phyloP scores from a whole-genome alignment of 495 filamentous ascomycete genomes.

The Aspergillus funiculosus region DNA sequence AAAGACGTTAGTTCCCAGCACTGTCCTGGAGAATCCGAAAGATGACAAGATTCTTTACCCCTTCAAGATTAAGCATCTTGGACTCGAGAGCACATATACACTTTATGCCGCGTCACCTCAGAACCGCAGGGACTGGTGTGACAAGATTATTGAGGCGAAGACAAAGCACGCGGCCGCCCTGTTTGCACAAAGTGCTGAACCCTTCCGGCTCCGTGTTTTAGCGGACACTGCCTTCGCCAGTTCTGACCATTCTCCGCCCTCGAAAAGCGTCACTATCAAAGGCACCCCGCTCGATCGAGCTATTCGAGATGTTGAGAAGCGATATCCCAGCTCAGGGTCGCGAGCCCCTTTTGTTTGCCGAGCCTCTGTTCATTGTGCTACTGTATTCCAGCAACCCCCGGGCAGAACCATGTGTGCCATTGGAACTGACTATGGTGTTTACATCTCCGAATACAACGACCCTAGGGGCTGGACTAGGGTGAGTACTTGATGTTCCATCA shows the following conservation, averaged over 20 bases:
- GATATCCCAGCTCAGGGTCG: conserved; percentile 55
- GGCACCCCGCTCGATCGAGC: conserved; percentile 90
- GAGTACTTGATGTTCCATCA: conserved; percentile 29
- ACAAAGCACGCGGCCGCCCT: conserved; percentile 83
- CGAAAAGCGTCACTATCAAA: conserved; percentile 61
- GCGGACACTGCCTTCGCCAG: conserved; percentile 87
- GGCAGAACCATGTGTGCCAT: conserved; percentile 89
- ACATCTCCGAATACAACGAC: conserved; percentile 75
- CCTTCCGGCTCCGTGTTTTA: conserved; percentile 86
- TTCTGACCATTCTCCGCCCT: conserved; percentile 52
- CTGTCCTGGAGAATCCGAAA: conserved; percentile 47
- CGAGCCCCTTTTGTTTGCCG: conserved; percentile 72
- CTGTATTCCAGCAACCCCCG: conserved; percentile 67
- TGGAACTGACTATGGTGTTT: conserved; percentile 92
- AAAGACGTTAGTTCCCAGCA: conserved; percentile 46
- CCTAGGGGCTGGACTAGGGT: conserved; percentile 85
- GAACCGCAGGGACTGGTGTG: conserved; percentile 81
- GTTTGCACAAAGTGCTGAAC: conserved; percentile 90
- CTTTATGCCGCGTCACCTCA: conserved; percentile 72
- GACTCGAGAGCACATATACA: conserved; percentile 72
- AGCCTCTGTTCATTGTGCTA: conserved; percentile 86
- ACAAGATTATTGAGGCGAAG: conserved; percentile 90
- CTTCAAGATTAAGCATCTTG: conserved; percentile 96
- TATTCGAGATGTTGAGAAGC: conserved; percentile 78
- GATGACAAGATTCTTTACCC: conserved; percentile 86